Base-by-base conservation (phyloP, 352 stramenopile species). In the Pythium monospermum region DNA sequence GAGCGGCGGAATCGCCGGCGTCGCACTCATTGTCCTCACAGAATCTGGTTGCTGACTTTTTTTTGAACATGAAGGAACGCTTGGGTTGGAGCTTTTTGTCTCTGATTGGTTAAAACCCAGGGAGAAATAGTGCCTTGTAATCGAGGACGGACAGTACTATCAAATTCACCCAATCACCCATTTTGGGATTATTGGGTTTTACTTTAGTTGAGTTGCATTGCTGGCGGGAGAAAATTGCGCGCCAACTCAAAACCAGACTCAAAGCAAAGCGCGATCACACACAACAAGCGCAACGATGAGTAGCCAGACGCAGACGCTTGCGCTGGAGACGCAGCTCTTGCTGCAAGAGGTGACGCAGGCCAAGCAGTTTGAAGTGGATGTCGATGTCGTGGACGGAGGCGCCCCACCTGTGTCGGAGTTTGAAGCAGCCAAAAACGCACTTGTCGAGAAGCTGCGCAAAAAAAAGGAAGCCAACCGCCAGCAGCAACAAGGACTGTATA, bases 261-360 rank as follows among this genome's bases (percentile, higher is more conserved):
- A 35, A 39, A 21, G 30, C 15, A 42, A 12, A 11, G 32, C 6
- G 4, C 12, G 15, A 7, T 35, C 41, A n/a, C 27, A 16, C 11
- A 43, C 37, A 22, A 26, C 36, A 19, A 43, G 37, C 37, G 31
- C 3, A 10, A 41, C 22, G 22, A 31, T 23, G 23, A 61, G 25
- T 12, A 74, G 71, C 62, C 77, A 65, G 50, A 46, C 56, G 43
- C 72, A 83, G 52, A 68, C 82, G 61, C 30, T 91, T 50, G 80
- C 80, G 49, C 68, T 91, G 32, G 61, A 91, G 69, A 88, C 80
- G 58, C 76, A 91, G 63, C 61, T 88, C 7, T 61, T 91, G 70
- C 67, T 91, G 66, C 76, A 91, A 59, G 71, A 87, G 64, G 76
- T 72, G 41, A 74, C 78, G 53, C 76, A 86, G 47, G 63, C 74